phyloP scores from a whole-genome alignment of 2,329 filamentous ascomycete species.

The Scedosporium minutisporum region DNA sequence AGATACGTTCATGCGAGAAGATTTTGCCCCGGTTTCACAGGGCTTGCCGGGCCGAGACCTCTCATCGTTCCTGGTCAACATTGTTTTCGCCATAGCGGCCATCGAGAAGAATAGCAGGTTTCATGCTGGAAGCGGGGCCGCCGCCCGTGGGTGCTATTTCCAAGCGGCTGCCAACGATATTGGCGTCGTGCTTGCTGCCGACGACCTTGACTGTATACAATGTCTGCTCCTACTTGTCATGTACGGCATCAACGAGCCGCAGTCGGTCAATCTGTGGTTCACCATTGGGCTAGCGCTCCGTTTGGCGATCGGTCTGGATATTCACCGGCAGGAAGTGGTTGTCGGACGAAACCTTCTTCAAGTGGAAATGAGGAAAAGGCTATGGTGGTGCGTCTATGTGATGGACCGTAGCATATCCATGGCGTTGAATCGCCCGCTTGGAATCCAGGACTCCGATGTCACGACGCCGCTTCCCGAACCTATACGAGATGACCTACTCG shows the following conservation, averaged over 20 bases:
- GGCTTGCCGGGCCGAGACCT: neutral
- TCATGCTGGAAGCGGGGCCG: too few relatives aligned
- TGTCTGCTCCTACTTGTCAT: constrained; percentile 16
- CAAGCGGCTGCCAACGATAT: neutral
- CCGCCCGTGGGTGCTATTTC: constrained; percentile 4
- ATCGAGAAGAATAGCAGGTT: constrained; percentile 10
- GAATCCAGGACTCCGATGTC: constrained; percentile 16
- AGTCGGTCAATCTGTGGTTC: constrained; percentile 17
- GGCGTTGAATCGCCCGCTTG: constrained; percentile 15
- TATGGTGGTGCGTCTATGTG: constrained; percentile 21
- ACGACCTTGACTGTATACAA: constrained; percentile 16
- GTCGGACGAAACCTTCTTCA: constrained; percentile 5
- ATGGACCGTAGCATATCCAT: constrained; percentile 17
- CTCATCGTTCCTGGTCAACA: constrained; percentile 14
- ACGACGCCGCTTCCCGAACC: constrained; percentile 12
- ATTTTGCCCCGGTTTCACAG: neutral
- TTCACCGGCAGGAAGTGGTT: constrained; percentile 10
- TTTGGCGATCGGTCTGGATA: constrained; percentile 14
- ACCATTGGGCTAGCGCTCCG: constrained; percentile 14
- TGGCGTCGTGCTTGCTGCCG: constrained; percentile 8
- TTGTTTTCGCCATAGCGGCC: constrained; percentile 15
- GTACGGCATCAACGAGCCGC: constrained; percentile 17
- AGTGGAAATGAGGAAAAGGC: constrained; percentile 16
- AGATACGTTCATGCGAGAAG: neutral
- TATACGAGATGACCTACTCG: neutral